Percentiles rank a stretch among this genome's conserved stretches.
phyloP scores from a whole-genome alignment of 164 flowering plant species.

The Nymphaea thermarum region DNA sequence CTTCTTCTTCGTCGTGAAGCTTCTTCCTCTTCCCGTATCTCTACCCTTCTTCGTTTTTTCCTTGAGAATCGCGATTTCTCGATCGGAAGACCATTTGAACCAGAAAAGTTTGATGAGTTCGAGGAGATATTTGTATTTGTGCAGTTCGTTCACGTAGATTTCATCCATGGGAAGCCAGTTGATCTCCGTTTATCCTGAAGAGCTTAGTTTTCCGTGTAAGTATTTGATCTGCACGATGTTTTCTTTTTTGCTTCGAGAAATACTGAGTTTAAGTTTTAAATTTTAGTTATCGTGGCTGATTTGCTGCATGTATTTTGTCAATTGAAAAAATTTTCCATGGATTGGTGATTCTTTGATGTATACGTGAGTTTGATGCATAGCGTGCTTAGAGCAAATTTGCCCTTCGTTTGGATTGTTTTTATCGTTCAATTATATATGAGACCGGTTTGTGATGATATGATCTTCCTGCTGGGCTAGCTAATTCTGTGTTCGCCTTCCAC shows the following conservation, averaged over 20 bases:
- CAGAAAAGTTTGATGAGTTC: not conserved
- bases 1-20: too few species aligned
- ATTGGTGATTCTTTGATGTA: not conserved
- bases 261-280: not conserved
- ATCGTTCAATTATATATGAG: too few species aligned
- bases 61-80: not conserved
- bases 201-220: conserved; percentile 64
- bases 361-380: not conserved
- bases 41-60: too few species aligned
- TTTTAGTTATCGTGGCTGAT: not conserved
- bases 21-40: too few species aligned
- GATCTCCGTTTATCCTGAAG: conserved; percentile 65
- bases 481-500: too few species aligned
- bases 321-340: not conserved
- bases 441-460: too few species aligned
- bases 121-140: not conserved
- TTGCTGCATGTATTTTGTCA: not conserved
- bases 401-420: too few species aligned
- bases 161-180: conserved; percentile 23
- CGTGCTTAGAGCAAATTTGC: not conserved
- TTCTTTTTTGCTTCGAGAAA: not conserved
- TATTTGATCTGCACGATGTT: not conserved
- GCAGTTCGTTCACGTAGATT: not conserved
- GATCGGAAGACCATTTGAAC: not conserved
- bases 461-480: too few species aligned